Evolutionary conservation across 176 grass and related monocot genomes (phyloP).

Genomic region (Oropetium thomaeum): DNA sequence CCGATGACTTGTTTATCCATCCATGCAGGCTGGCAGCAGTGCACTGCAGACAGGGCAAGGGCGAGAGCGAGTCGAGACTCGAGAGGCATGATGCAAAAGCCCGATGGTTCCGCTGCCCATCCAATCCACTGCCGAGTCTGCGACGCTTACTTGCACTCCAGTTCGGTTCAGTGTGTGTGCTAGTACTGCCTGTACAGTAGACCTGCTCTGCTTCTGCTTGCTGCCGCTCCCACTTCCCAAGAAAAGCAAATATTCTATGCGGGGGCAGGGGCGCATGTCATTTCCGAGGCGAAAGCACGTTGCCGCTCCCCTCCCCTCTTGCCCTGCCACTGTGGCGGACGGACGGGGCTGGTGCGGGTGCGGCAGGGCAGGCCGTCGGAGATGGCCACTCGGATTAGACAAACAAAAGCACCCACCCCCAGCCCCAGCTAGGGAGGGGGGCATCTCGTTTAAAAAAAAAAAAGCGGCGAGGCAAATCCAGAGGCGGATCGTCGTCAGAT

Average conservation of each 20-base stretch:
- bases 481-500: slow-evolving; percentile 42
- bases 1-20: slow-evolving; percentile 36
- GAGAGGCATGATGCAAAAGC: slow-evolving; percentile 5
- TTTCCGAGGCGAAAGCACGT: slow-evolving; percentile 89
- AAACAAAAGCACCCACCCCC: slow-evolving; percentile 11
- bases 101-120: neutral
- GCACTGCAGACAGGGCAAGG: neutral
- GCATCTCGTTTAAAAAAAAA: slow-evolving; percentile 30
- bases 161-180: slow-evolving; percentile 20
- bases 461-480: slow-evolving; percentile 33
- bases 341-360: neutral
- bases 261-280: slow-evolving; percentile 52
- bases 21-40: neutral
- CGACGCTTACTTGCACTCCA: slow-evolving; percentile 25
- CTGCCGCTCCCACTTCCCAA: slow-evolving; percentile 46
- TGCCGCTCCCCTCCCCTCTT: slow-evolving; percentile 29
- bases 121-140: slow-evolving; percentile 9
- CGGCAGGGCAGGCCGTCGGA: neutral
- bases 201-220: neutral
- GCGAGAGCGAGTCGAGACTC: neutral
- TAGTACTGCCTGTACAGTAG: no score
- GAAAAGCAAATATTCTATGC: slow-evolving; percentile 66
- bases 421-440: neutral
- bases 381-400: slow-evolving; percentile 42
- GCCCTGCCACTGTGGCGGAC: slow-evolving; percentile 22